Conservation (phyloP, 305 asterid genomes). For the Andrographis paniculata region DNA sequence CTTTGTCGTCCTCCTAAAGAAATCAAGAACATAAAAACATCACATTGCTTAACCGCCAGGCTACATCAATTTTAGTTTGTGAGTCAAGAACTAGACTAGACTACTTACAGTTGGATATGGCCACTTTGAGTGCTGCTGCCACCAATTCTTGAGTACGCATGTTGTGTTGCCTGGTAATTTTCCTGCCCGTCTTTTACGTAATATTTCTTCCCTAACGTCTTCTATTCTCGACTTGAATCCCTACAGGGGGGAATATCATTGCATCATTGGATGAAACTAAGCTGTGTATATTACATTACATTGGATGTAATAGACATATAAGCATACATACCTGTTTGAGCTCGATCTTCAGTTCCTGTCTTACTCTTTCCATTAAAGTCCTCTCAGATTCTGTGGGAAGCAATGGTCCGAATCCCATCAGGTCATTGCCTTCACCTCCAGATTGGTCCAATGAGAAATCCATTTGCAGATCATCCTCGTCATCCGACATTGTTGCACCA, state of each 20-base stretch:
- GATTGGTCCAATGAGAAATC: slow-evolving; percentile 65
- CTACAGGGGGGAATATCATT: slow-evolving; percentile 23
- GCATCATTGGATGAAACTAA: background rate
- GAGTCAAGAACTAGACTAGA: background rate
- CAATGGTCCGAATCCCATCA: slow-evolving; percentile 76
- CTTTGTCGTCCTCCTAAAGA: slow-evolving; percentile 91
- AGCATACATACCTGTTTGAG: slow-evolving; percentile 54
- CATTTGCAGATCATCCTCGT: slow-evolving; percentile 64
- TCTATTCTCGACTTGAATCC: slow-evolving; percentile 82
- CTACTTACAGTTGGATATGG: slow-evolving; percentile 83
- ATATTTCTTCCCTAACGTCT: slow-evolving; percentile 84
- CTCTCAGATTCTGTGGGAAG: slow-evolving; percentile 90
- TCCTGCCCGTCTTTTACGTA: slow-evolving; percentile 83
- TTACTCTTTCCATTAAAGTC: slow-evolving; percentile 73
- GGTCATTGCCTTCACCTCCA: slow-evolving; percentile 46
- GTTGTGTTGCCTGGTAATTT: slow-evolving; percentile 90
- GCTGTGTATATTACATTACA: too few species aligned
- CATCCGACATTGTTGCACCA: slow-evolving; percentile 82
- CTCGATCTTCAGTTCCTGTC: slow-evolving; percentile 74
- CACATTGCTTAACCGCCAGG: too few species aligned
- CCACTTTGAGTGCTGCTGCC: slow-evolving; percentile 96
- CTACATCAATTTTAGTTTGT: too few species aligned
- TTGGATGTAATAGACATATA: too few species aligned
- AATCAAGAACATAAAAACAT: too few species aligned
- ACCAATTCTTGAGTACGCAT: slow-evolving; percentile 78